These are phyloP conservation scores for Didymella pomorum DNA, from an alignment of 2,329 filamentous ascomycete species.

Conservation along the genomic window DNA sequence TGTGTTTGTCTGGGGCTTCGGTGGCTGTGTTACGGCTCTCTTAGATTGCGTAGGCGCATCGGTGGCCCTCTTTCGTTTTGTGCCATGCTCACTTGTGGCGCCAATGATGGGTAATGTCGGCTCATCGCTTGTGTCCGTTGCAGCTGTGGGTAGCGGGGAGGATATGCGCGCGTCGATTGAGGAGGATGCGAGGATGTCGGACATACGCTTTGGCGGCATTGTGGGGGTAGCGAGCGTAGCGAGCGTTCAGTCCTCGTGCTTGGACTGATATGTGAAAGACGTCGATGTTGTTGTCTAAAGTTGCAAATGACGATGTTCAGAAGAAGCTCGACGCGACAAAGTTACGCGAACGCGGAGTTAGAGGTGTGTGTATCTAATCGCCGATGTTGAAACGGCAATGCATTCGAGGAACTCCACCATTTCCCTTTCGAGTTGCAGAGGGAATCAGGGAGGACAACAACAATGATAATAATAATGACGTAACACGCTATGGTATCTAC, in stretches of 20 bases:
- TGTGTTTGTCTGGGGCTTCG: not conserved
- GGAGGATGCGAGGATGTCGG: constrained; percentile 31
- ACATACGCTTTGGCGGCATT: constrained; percentile 34
- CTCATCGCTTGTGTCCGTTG: constrained; percentile 25
- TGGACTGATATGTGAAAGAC: too few species aligned
- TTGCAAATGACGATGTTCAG: not conserved
- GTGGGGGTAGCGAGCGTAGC: not conserved
- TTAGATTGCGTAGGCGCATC: not conserved
- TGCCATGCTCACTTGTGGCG: constrained; percentile 1
- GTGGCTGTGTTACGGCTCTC: not conserved
- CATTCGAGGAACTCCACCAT: too few species aligned
- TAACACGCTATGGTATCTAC: not conserved
- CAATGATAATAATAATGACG: too few species aligned
- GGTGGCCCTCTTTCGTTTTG: too few species aligned
- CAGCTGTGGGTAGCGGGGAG: not conserved
- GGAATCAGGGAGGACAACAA: too few species aligned
- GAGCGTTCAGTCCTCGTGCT: too few species aligned
- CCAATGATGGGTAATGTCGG: constrained; percentile 30
- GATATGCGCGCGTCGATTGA: constrained; percentile 6
- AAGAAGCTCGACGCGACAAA: not conserved
- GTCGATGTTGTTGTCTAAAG: not conserved
- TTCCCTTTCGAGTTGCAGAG: too few species aligned
- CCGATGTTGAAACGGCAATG: not conserved
- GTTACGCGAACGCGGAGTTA: not conserved
- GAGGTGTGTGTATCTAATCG: not conserved